Evolutionary conservation across 768 basidiomycete species (phyloP), one percentile per base, ranked within the genome.

Genomic region (Dentipellis fragilis): DNA sequence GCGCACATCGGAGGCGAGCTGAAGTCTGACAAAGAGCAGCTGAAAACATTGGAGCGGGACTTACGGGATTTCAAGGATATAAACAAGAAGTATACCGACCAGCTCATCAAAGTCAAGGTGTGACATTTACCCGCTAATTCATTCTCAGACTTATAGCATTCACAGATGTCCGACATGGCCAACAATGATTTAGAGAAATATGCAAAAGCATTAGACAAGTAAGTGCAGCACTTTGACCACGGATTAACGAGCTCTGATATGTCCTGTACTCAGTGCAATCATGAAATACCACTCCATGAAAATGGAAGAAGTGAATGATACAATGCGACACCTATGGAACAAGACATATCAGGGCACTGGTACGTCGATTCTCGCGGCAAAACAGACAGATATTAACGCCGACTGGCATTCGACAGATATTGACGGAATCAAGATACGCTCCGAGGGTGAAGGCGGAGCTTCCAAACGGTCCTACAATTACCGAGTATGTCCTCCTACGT

Each of bases 281-380:
- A 96, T 99, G 91, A 92, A 91, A 69, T 99, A 97, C 65, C 96
- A 99, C 65, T 74, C 84, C 12, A 77, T 96, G 63, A 99, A 99
- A 72, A 96, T 98, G 96, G 92, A 94, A 69, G 96, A 99, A 74
- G 93, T 99, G 64, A 99, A 99, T 65, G 93, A 96, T 64, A 94
- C 87, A 12, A 95, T 98, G 83, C 87, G 87, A 49, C 92, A 96
- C 65, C 69, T 98, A 3, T 99, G 96, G 96, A 95, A 93, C 67
- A 95, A 93, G 72, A 98, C 94, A 0, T 99, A 99, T 70, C 95
- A 98, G 68, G 95, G 95, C 62, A 97, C 94, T 57, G 93, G 94
- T 93, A 58, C 51, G 79, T 62, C 55, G 23, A 9, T 17, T 12
- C 17, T 23, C 3, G 36, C 17, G 6, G 50, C 16, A 16, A 16